Evolutionary conservation across 331 rosid species (phyloP), one percentile per base, ranked within the genome.

Genomic region (Prunus yedoensis): DNA sequence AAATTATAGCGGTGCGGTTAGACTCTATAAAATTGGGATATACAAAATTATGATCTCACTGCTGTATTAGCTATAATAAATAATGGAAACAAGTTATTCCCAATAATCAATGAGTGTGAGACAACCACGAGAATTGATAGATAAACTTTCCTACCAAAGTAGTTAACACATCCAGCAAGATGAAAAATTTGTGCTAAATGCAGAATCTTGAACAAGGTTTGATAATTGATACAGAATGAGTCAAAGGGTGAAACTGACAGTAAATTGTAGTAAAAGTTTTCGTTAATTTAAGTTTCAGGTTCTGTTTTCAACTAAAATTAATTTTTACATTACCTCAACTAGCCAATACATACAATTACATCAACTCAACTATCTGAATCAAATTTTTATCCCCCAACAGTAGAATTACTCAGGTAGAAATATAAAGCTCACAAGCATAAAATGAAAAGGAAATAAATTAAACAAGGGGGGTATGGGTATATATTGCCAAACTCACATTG

Each of bases 1-100:
- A 30, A 30, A 30, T 0, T 30, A 30, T 30, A 4, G 35, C 5
- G 90, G 57, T 90, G 89, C 96, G 5, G 35, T 30, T 30, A 30
- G 35, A 30, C 35, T 30, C 35, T 30, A 30, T 30, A 30, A 30
- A 30, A 30, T 4, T 28, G 9, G 18, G 5, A 43, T 23, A 16
- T 7, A 35, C 1, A 54, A 53, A 21, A 17, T 17, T 10, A 21
- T n/a, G 4, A 25, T 59, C 10, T 4, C 65, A 0, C 35, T 25
- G n/a, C 35, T 5, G n/a, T 25, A 14, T 58, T 8, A 25, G 15
- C 99, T 59, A n/a, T 28, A 20, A 27, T 47, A 32, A 64, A 63
- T 18, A 67, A 51, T 14, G 56, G 7, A 3, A 62, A 61, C 20
- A 1, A 18, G 49, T 28, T 18, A 49, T 11, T 51, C 57, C n/a